phyloP scores from a whole-genome alignment of 2,329 filamentous ascomycete species.

The Penicillium decumbens region DNA sequence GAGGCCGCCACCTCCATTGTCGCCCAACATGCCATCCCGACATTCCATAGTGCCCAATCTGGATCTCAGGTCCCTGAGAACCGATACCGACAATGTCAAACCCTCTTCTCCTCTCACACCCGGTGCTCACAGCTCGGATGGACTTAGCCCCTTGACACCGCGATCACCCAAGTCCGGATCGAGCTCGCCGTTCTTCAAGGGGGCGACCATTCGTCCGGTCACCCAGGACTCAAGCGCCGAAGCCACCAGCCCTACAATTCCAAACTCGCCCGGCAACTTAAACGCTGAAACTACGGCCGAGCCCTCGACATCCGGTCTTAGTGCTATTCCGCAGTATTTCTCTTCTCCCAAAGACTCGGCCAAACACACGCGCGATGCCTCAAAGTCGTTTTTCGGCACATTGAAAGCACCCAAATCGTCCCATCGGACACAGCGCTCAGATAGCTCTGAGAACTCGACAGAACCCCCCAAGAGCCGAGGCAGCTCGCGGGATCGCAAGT shows the following conservation, averaged over 20 bases:
- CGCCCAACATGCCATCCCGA: slow-evolving; percentile 35
- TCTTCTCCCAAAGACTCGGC: slow-evolving; percentile 40
- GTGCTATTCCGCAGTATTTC: slow-evolving; percentile 45
- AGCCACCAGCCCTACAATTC: slow-evolving; percentile 26
- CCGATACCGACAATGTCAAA: slow-evolving; percentile 28
- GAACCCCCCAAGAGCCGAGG: slow-evolving; percentile 41
- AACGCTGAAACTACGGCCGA: slow-evolving; percentile 25
- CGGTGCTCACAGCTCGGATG: slow-evolving; percentile 34
- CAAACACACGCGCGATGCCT: slow-evolving; percentile 43
- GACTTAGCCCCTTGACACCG: slow-evolving; percentile 35
- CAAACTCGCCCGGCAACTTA: slow-evolving; percentile 26
- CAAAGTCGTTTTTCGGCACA: slow-evolving; percentile 46
- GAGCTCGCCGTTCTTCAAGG: slow-evolving; percentile 36
- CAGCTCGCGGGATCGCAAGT: slow-evolving; percentile 43
- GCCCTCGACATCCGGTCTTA: slow-evolving; percentile 42
- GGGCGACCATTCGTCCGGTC: slow-evolving; percentile 41
- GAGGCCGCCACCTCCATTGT: slow-evolving; percentile 2
- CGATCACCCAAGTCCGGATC: slow-evolving; percentile 38
- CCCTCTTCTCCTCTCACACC: slow-evolving; percentile 33
- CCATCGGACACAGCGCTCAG: slow-evolving; percentile 40
- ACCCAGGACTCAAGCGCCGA: slow-evolving; percentile 34
- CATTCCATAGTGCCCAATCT: slow-evolving; percentile 36
- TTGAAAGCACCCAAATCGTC: slow-evolving; percentile 46
- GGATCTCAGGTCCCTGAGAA: slow-evolving; percentile 34
- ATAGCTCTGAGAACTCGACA: slow-evolving; percentile 35